A percentile compares a stretch with the other conserved stretches of the same genome.
Evolutionary conservation across 2,329 filamentous ascomycete genomes (phyloP).

Genomic region (Sarocladium brachiariae): DNA sequence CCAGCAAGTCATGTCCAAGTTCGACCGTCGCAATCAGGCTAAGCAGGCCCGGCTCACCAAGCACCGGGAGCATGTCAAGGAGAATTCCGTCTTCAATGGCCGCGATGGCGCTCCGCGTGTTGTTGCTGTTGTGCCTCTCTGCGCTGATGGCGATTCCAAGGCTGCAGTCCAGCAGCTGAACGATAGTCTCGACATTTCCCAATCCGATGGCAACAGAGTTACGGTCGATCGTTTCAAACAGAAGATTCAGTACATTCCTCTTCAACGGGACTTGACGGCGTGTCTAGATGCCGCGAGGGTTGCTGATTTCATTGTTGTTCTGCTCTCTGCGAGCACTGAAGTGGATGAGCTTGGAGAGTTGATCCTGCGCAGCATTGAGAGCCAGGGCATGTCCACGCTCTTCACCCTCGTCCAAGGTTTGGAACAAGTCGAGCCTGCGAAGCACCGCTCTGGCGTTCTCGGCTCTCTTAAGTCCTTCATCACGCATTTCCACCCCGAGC

Average conservation of each 20-base stretch:
- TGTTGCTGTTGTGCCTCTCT: constrained; percentile 81
- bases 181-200: constrained; percentile 68
- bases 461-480: constrained; percentile 87
- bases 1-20: constrained; percentile 95
- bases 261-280: constrained; percentile 65
- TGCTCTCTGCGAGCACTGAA: constrained; percentile 75
- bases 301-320: constrained; percentile 85
- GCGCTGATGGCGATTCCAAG: constrained; percentile 60
- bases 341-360: constrained; percentile 80
- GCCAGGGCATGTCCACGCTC: constrained; percentile 91
- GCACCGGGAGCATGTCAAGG: constrained; percentile 72
- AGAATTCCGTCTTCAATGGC: constrained; percentile 76
- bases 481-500: constrained; percentile 85
- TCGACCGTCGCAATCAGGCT: constrained; percentile 90
- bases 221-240: constrained; percentile 90
- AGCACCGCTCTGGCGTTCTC: constrained; percentile 68
- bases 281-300: constrained; percentile 80
- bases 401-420: constrained; percentile 77
- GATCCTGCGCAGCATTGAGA: constrained; percentile 79
- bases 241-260: constrained; percentile 77
- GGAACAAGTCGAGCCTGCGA: constrained; percentile 69
- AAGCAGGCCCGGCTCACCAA: constrained; percentile 84
- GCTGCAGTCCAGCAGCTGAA: constrained; percentile 66
- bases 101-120: constrained; percentile 81
- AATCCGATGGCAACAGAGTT: constrained; percentile 55